phyloP scores from a whole-genome alignment of 2,329 filamentous ascomycete species.

The Zopfia rhizophila region DNA sequence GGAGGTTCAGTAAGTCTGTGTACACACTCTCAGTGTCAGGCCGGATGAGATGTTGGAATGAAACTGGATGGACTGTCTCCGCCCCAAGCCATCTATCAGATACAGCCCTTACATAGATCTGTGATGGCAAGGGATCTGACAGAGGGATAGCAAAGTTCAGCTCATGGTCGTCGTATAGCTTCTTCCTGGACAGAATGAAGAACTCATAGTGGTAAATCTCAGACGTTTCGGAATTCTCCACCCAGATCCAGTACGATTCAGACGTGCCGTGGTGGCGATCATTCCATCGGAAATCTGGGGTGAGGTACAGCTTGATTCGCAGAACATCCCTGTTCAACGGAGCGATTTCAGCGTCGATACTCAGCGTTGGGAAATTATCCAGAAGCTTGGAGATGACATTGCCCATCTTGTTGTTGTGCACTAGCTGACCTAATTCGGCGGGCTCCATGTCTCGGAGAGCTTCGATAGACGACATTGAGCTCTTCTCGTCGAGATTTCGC shows the following conservation, averaged over 20 bases:
- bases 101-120: conserved; percentile 94
- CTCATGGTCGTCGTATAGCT: conserved; percentile 95
- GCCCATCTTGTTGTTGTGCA: conserved; percentile 91
- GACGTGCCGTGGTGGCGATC: conserved; percentile 92
- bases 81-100: conserved; percentile 97
- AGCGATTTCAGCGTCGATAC: conserved; percentile 92
- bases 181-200: conserved; percentile 90
- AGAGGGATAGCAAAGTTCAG: conserved; percentile 97
- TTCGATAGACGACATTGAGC: conserved; percentile 78
- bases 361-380: conserved; percentile 90
- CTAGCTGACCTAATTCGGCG: conserved; percentile 87
- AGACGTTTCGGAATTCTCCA: conserved; percentile 96
- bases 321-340: conserved; percentile 94
- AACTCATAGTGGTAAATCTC: conserved; percentile 99
- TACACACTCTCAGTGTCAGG: conserved; percentile 98
- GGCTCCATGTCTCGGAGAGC: conserved; percentile 91
- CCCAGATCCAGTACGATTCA: conserved; percentile 98
- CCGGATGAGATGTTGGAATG: conserved; percentile 96
- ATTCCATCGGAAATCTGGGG: conserved; percentile 93
- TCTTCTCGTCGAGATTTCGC: conserved; percentile 84
- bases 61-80: conserved; percentile 93
- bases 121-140: conserved; percentile 89
- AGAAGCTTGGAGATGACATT: conserved; percentile 82
- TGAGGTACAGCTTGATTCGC: conserved; percentile 86
- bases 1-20: conserved; percentile 90